Conservation (phyloP, 208 protist species). For the Sergeia podlipaevii region DNA sequence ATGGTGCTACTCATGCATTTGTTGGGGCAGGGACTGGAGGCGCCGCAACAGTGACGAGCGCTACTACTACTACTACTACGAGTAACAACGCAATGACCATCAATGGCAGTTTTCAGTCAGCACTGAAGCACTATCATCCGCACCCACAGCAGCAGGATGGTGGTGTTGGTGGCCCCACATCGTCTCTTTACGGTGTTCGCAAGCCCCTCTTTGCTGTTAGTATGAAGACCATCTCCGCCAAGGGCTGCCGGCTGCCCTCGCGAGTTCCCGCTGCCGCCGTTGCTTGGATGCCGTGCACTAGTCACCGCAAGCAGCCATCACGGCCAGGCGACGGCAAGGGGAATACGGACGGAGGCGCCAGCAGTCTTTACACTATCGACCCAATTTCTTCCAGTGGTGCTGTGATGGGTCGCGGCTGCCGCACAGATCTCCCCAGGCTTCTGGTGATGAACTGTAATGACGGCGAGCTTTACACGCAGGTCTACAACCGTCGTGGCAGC, state of each 20-base stretch:
- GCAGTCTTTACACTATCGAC: neutral
- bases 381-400: neutral
- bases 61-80: too few species aligned
- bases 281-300: constrained; percentile 22
- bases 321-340: neutral
- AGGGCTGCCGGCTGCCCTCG: constrained; percentile 29
- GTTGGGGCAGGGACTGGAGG: too few species aligned
- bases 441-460: constrained; percentile 49
- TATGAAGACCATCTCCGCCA: constrained; percentile 19
- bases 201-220: neutral
- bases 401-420: constrained; percentile 18
- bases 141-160: too few species aligned
- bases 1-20: too few species aligned
- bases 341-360: neutral
- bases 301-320: neutral
- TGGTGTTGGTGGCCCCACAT: too few species aligned
- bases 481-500: constrained; percentile 37
- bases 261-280: constrained; percentile 43
- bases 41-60: too few species aligned
- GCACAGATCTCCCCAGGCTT: constrained; percentile 36
- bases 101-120: too few species aligned
- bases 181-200: too few species aligned
- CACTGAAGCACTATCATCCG: too few species aligned
- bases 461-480: constrained; percentile 64
- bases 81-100: too few species aligned